Percentiles rank a stretch among this genome's conserved stretches.
Evolutionary conservation across 164 flowering plant species (phyloP).

Genomic region (Magnolia kwangsiensis): DNA sequence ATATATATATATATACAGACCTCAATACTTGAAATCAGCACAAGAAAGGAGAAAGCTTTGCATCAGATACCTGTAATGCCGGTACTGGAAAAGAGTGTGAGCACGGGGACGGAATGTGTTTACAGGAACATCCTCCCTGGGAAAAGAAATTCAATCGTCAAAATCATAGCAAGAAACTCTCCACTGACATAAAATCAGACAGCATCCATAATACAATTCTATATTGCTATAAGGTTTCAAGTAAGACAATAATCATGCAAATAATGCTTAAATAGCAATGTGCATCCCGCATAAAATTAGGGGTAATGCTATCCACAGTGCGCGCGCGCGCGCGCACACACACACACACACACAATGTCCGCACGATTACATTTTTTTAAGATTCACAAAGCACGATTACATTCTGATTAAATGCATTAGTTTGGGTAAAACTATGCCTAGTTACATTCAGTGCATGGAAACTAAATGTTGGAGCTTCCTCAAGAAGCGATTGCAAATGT

Average conservation of each 20-base stretch:
- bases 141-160: constrained; percentile 9
- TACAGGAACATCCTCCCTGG: constrained; percentile 81
- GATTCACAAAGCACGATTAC: too few relatives aligned
- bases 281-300: neutral
- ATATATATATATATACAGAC: too few relatives aligned
- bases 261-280: neutral
- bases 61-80: constrained; percentile 76
- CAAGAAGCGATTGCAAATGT: too few relatives aligned
- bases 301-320: neutral
- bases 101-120: constrained; percentile 86
- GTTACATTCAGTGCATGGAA: too few relatives aligned
- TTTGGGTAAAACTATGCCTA: too few relatives aligned
- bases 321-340: too few relatives aligned
- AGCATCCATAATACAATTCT: neutral
- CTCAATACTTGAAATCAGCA: neutral
- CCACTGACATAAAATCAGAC: neutral
- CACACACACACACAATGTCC: too few relatives aligned
- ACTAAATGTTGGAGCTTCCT: too few relatives aligned
- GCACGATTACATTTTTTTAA: too few relatives aligned
- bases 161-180: neutral
- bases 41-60: neutral
- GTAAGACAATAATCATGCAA: neutral
- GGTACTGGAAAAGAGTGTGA: constrained; percentile 88
- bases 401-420: too few relatives aligned
- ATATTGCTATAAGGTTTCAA: neutral